Conservation (phyloP, 202 grass and related monocot species). For the Saccharum hybrid region DNA sequence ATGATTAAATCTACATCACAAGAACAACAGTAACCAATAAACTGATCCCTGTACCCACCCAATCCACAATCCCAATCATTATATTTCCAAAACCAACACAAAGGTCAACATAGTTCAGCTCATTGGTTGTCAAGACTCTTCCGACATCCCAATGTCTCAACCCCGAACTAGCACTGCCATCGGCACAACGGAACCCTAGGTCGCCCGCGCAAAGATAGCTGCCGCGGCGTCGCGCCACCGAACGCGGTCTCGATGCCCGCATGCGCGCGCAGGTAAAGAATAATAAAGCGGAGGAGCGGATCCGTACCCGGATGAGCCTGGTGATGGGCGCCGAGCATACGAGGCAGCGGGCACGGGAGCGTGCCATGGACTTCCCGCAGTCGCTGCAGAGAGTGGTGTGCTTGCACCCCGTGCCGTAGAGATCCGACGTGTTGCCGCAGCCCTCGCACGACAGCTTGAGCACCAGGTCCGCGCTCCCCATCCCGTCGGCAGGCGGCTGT, state of each 20-base stretch:
- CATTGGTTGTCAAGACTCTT: neutral
- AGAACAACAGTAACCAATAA: neutral
- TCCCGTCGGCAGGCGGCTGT: slow-evolving; percentile 19
- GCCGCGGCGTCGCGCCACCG: neutral
- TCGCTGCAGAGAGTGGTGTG: slow-evolving; percentile 90
- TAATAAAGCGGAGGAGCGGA: neutral
- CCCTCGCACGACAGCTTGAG: slow-evolving; percentile 81
- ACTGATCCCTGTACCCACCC: neutral
- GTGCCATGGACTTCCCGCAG: slow-evolving; percentile 86
- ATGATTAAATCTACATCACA: neutral
- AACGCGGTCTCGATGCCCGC: slow-evolving; percentile 6
- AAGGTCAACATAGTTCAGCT: slow-evolving; percentile 35
- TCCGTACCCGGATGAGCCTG: slow-evolving; percentile 78
- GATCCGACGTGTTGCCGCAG: slow-evolving; percentile 76
- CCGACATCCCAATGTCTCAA: neutral
- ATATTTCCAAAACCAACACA: neutral
- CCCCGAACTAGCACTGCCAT: neutral
- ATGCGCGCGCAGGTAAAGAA: neutral
- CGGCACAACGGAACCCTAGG: slow-evolving; percentile 41
- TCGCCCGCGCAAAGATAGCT: neutral
- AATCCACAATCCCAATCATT: neutral
- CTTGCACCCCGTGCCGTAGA: slow-evolving; percentile 92
- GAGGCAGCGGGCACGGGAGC: slow-evolving; percentile 63
- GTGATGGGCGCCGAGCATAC: slow-evolving; percentile 75
- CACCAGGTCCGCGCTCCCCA: slow-evolving; percentile 73